Conservation (phyloP, 2,329 filamentous ascomycete species). For the Fusarium hainanense region DNA sequence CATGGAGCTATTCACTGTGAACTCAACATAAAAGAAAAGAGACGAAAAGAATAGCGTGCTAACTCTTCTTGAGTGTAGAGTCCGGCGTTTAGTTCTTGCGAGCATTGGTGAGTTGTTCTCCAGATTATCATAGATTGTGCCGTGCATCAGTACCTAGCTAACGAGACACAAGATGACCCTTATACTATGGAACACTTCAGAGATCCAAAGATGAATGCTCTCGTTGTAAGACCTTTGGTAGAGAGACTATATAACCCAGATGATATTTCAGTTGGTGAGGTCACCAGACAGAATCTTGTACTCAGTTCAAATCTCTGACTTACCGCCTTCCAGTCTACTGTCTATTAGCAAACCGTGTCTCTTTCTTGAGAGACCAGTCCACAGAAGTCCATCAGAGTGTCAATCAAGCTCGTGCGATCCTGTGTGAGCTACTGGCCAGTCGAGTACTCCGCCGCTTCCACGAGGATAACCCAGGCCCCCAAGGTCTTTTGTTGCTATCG, state of each 20-base stretch:
- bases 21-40: not conserved
- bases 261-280: conserved; percentile 70
- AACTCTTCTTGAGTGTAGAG: conserved; percentile 44
- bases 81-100: conserved; percentile 45
- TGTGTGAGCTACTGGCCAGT: conserved; percentile 76
- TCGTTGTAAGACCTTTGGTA: conserved; percentile 75
- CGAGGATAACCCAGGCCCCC: conserved; percentile 71
- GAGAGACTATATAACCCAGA: conserved; percentile 73
- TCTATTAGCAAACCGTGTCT: conserved; percentile 75
- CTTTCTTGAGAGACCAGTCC: conserved; percentile 75
- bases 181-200: conserved; percentile 70
- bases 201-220: conserved; percentile 73
- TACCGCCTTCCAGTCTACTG: conserved; percentile 68
- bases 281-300: not conserved
- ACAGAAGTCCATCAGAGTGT: conserved; percentile 76
- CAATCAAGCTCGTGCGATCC: conserved; percentile 72
- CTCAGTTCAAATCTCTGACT: not conserved
- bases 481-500: conserved; percentile 72
- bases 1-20: not conserved
- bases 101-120: conserved; percentile 41
- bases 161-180: conserved; percentile 51
- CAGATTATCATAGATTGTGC: not conserved
- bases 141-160: conserved; percentile 5
- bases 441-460: conserved; percentile 75
- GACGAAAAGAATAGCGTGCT: conserved; percentile 27